Evolutionary conservation across 306 rosid genomes (phyloP).

Genomic region (Sicyos edulis): DNA sequence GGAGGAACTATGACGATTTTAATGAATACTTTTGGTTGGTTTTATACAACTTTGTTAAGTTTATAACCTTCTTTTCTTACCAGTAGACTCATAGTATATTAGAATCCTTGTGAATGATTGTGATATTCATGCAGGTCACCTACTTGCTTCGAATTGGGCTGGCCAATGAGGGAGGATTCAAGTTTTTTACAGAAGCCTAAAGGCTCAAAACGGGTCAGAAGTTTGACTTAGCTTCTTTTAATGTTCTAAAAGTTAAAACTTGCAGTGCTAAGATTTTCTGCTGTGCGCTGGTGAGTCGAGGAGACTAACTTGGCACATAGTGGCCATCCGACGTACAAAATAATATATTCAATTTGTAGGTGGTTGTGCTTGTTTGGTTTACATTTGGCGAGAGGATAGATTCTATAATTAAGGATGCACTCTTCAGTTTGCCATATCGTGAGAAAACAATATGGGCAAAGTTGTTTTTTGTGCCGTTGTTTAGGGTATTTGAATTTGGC

Average conservation of each 20-base stretch:
- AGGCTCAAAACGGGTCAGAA: constrained; percentile 72
- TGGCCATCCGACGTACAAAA: not conserved
- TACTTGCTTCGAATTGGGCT: constrained; percentile 72
- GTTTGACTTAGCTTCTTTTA: constrained; percentile 10
- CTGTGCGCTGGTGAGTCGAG: not conserved
- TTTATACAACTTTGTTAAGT: not conserved
- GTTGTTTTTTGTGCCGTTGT: not conserved
- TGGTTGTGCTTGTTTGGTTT: not conserved
- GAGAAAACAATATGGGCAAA: not conserved
- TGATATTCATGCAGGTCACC: constrained; percentile 62
- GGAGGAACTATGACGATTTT: constrained; percentile 98
- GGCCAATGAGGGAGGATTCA: constrained; percentile 68
- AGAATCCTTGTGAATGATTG: not conserved
- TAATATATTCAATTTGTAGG: not conserved
- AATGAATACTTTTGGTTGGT: constrained; percentile 96
- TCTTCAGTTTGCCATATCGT: not conserved
- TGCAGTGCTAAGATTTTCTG: not conserved
- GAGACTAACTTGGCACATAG: not conserved
- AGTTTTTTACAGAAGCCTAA: constrained; percentile 52
- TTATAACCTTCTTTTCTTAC: not conserved
- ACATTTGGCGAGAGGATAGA: not conserved
- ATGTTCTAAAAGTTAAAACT: constrained; percentile 12
- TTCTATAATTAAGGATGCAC: not conserved
- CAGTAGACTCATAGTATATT: not conserved
- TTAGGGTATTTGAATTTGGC: not conserved